Evolutionary conservation across 2,329 filamentous ascomycete genomes (phyloP).

Genomic region (Cladosporium sp.): DNA sequence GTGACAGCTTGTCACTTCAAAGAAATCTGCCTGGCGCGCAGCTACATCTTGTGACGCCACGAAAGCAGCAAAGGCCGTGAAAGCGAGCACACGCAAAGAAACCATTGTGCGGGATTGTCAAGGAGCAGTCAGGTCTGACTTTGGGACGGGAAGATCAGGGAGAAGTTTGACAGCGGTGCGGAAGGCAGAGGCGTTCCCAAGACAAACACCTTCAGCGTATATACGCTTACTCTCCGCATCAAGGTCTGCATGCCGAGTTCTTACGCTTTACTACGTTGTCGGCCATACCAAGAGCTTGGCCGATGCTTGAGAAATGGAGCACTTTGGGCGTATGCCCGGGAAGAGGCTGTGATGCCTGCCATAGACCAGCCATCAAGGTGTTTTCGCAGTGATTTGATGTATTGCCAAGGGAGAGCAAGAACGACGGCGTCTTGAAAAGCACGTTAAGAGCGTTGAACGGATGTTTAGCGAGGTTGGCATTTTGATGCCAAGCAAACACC

Average conservation of each 20-base stretch:
- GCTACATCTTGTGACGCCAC: neutral
- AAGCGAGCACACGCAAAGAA: neutral
- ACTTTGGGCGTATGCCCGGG: neutral
- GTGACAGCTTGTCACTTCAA: conserved; percentile 9
- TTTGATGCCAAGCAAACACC: conserved; percentile 11
- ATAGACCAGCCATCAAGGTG: neutral
- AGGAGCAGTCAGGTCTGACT: neutral
- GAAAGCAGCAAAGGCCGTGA: conserved; percentile 10
- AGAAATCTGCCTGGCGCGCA: neutral
- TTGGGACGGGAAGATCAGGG: neutral
- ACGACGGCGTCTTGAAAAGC: conserved; percentile 7
- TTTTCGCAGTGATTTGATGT: neutral
- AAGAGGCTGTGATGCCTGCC: neutral
- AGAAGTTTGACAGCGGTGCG: neutral
- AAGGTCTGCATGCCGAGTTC: conserved; percentile 7
- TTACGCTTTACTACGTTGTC: neutral
- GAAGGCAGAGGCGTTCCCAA: neutral
- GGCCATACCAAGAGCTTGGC: conserved; percentile 16
- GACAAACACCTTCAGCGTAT: neutral
- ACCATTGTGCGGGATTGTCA: neutral
- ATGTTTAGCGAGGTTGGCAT: conserved; percentile 2
- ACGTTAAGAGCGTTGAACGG: conserved; percentile 11
- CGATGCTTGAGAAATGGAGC: conserved; percentile 4
- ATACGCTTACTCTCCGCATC: conserved; percentile 16
- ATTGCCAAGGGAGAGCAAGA: conserved; percentile 10